Base-by-base conservation (phyloP, 352 stramenopile species). In the Peronospora farinosa region DNA sequence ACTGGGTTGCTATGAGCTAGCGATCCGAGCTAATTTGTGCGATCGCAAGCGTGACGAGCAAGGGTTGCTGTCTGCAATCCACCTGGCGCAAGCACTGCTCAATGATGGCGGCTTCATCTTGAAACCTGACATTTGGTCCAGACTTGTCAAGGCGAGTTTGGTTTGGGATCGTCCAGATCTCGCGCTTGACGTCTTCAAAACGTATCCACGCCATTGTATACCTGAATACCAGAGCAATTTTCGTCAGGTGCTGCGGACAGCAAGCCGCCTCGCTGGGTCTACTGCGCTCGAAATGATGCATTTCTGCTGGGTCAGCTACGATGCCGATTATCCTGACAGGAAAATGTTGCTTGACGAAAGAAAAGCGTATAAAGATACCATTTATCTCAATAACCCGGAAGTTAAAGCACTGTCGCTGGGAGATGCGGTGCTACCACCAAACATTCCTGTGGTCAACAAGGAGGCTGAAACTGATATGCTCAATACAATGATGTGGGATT, bases 401-500 rank as follows among this genome's bases (percentile, higher is more conserved):
- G 42, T 30, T 17, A 53, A 37, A 45, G 48, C 49, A 46, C 10
- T 55, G n/a, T 52, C 41, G 21, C 35, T 54, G 16, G 37, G 31
- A 12, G 32, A 47, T 40, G 54, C 47, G 12, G 31, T 47, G 40
- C 17, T 53, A 27, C 47, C 27, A 27, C 40, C 40, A 5, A 59
- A 46, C 7, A 42, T 53, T 28, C 27, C 54, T 23, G 38, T 47
- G 2, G n/a, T 37, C 5, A 57, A 64, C 42, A 63, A 62, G 19
- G 54, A 65, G 9, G 52, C 35, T 16, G 58, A 77, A 51, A 38
- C 35, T 13, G 56, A 69, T 17, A 43, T 69, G 32, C 44, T 79
- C 10, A 83, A 75, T 59, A 74, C 67, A 40, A 64, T 79, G 21
- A 17, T 83, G 30, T 78, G 65, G 69, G 56, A 74, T 52, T 71